Evolutionary conservation across 2,329 filamentous ascomycete genomes (phyloP), one percentile per base, ranked within the genome.

Genomic region (Neoascochyta sp.): DNA sequence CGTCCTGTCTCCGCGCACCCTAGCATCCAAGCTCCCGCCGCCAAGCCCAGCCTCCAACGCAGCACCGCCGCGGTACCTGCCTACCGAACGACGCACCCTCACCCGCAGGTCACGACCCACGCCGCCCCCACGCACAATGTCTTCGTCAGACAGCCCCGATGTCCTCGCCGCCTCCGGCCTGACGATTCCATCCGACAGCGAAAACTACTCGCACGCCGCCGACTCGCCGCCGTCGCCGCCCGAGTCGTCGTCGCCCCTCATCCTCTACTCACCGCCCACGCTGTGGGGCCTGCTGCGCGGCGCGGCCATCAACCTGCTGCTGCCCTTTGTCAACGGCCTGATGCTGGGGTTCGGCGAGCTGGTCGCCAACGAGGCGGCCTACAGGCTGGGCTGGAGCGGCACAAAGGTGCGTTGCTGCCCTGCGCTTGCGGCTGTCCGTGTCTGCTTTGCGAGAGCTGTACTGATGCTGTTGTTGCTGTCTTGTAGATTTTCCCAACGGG

Each of bases 291-390:
- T 98, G 41, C 47, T 95, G 32, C 80, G 90, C 32, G 87, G 92
- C 20, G 86, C 88, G 10, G 88, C 89, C 5, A 98, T 98, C 67
- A 98, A 98, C 62, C 71, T 98, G n/a, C 54, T 98, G 1, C 68
- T 98, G 12, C 92, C 92, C 0, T 98, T 98, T 55, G 79, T 98
- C 57, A 98, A 98, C 67, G 92, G 92, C 25, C 77, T 98, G 72
- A 98, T 98, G 92, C 68, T 98, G 54, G 92, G 92, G 2, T 95
- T 98, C 57, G 92, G 92, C 48, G 92, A 98, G 68, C 68, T 98
- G 29, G 90, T 98, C 64, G 92, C 92, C 32, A 92, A 98, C 59
- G 92, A 98, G 69, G 83, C 86, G 28, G 92, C 92, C 2, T 98
- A 90, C 59, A 74, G 90, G 54, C 69, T 96, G 50, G 92, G 92